Percentiles rank a stretch among this genome's conserved stretches.
phyloP scores from a whole-genome alignment of 2,329 filamentous ascomycete genomes.

The Akanthomyces muscarius region DNA sequence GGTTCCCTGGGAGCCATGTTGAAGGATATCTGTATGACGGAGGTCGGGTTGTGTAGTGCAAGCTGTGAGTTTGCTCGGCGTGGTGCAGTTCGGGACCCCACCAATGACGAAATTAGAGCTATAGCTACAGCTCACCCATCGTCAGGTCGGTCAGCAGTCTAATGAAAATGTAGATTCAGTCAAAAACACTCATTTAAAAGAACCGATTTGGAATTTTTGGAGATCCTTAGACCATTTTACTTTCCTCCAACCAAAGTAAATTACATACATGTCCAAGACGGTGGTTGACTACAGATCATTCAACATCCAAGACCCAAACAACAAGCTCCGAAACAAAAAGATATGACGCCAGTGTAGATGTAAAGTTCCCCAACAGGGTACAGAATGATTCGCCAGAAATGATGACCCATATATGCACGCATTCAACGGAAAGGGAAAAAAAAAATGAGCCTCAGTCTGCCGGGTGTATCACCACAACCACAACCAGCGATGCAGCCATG shows the following conservation, averaged over 20 bases:
- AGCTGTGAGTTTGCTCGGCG: conserved; percentile 1
- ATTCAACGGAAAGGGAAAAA: background rate
- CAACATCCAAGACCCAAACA: background rate
- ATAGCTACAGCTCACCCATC: background rate
- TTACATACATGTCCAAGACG: background rate
- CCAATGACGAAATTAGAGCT: conserved; percentile 15
- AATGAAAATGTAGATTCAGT: too few relatives aligned
- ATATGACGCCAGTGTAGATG: background rate
- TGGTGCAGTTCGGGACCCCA: conserved; percentile 7
- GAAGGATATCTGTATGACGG: conserved; percentile 1
- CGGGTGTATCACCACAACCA: conserved; percentile 55
- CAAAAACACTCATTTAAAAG: too few relatives aligned
- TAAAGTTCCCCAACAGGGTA: background rate
- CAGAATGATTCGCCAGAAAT: background rate
- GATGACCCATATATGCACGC: background rate
- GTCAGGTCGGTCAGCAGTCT: background rate
- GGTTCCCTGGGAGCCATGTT: conserved; percentile 38
- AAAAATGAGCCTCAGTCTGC: background rate
- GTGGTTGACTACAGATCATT: background rate
- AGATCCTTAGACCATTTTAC: too few relatives aligned
- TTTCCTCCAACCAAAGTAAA: too few relatives aligned
- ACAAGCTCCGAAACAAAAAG: background rate
- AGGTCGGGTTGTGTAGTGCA: background rate
- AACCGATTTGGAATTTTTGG: too few relatives aligned
- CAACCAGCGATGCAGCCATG: conserved; percentile 56